Evolutionary conservation across 441 rosid genomes (phyloP), one percentile per base, ranked within the genome.

Genomic region (Jatropha multifida): DNA sequence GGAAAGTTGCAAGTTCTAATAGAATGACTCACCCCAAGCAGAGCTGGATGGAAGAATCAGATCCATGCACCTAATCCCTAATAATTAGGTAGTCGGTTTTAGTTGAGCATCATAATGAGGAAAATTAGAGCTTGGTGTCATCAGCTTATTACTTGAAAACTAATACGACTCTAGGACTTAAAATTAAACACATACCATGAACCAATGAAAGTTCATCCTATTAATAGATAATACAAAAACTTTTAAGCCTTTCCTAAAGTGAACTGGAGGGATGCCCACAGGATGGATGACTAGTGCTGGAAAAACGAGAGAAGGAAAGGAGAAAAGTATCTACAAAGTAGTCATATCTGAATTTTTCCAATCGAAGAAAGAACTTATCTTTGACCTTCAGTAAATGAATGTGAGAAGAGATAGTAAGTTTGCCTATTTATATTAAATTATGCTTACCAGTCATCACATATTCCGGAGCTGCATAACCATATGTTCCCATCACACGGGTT

Each of bases 391-490:
- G 37, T 56, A 4, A 32, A 52, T 17, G 56, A 52, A 4, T 32
- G 9, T 51, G 48, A 37, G 1, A 23, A 17, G 10, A 27, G 64
- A 56, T 58, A 23, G 11, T 14, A 5, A 71, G 1, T 6, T 11
- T 4, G 18, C 20, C 17, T 62, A 78, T 37, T 42, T 8, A n/a
- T 17, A 23, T 23, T 10, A 40, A 20, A 64, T 13, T 17, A 71
- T 42, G 61, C 90, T 71, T 81, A 93, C 98, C 98, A 12, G 97
- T 93, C 98, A 93, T 93, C 68, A 93, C 98, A 76, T 93, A 93
- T 77, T 93, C 97, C 0, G 98, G 98, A 56, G 98, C 98, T 42
- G 98, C 98, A 79, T 93, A 93, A 26, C 98, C 98, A 71, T 93
- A 90, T 5, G 98, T 93, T 64, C 98, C 98, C 98, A 93, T 93